Evolutionary conservation across 352 stramenopile genomes (phyloP), one percentile per base, ranked within the genome.

Genomic region (Pythium chondricola): DNA sequence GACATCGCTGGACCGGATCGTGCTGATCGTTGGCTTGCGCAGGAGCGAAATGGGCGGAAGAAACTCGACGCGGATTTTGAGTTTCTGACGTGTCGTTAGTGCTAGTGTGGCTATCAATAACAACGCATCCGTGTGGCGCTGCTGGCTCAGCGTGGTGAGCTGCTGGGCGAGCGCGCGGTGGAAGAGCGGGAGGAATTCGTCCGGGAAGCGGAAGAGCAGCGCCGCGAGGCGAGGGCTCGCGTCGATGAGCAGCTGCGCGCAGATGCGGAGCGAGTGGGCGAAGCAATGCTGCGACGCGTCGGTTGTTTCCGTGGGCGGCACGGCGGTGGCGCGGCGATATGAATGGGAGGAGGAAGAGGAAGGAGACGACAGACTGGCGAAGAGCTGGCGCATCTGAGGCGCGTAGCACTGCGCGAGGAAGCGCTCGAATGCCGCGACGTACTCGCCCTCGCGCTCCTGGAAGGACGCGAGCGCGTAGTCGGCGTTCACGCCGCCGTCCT

Each of bases 61-160:
- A 54, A 95, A 84, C 39, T 93, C 73, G 2, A 99, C 72, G 53
- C 96, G 90, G 18, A 97, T 84, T 46, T 95, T 85, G 40, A 81
- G 59, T 40, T 77, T 81, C 3, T 69, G 65, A 3, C 66, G 53
- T 1, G 52, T 57, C 27, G 65, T 67, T 9, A 74, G 30, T 2
- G 71, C 62, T 10, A 78, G 55, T 31, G 58, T 58, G 39, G 52
- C 52, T 31, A 70, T 38, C n/a, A n/a, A n/a, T n/a, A n/a, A n/a
- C n/a, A n/a, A n/a, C 13, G 50, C 52, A 17, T 59, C 57, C 10
- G 24, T 43, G 44, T 37, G 56, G 38, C 17, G 16, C 20, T 45
- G 58, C 56, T 45, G 26, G 41, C 26, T 41, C 13, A 51, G 26
- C 24, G 40, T 43, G 9, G 58, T 48, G 26, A 74, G 61, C 26